Evolutionary conservation across 1,284 basidiomycete genomes (phyloP), one percentile per base, ranked within the genome.

Genomic region (Ceratobasidium theobromae): DNA sequence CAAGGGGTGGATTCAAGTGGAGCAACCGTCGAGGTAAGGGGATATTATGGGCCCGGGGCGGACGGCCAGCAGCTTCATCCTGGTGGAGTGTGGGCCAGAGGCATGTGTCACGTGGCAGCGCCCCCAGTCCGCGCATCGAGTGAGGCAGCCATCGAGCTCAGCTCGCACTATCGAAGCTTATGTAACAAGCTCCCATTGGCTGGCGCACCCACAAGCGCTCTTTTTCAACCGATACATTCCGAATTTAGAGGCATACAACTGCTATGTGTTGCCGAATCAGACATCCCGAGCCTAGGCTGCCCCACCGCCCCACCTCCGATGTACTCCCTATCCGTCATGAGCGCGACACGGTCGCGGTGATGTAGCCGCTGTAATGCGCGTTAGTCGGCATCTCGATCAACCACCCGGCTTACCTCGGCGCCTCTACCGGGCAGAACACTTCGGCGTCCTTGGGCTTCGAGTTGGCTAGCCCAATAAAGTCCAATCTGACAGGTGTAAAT

Each of bases 341-440:
- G 16, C 69, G 76, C 67, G 76, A 77, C 74, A 81, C 78, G 69
- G 76, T 77, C 67, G 79, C 81, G 74, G 80, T 77, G 75, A 82
- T 82, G 76, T 79, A 74, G 23, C 80, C 80, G 72, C 81, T 81
- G 55, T 14, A 21, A 25, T 21, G 4, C 16, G 5, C 27, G 45
- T 60, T n/a, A 60, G 30, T 6, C 48, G 53, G 66, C 65, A 66
- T 65, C 67, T 67, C 67, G 35, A 49, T 27, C 51, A 45, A 46
- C 67, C 25, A 18, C 9, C 23, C 18, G 16, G 70, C 76, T 73
- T 69, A 88, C 86, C 87, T 89, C 33, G 91, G 91, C 32, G 88
- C 87, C n/a, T 87, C 80, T 52, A 90, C 78, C 45, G 91, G 91
- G 70, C 85, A 80, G 77, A 93, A 93, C 23, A 93, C 91, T 73